Evolutionary conservation across 306 rosid genomes (phyloP), one percentile per base, ranked within the genome.

Genomic region (Sindora glabra): DNA sequence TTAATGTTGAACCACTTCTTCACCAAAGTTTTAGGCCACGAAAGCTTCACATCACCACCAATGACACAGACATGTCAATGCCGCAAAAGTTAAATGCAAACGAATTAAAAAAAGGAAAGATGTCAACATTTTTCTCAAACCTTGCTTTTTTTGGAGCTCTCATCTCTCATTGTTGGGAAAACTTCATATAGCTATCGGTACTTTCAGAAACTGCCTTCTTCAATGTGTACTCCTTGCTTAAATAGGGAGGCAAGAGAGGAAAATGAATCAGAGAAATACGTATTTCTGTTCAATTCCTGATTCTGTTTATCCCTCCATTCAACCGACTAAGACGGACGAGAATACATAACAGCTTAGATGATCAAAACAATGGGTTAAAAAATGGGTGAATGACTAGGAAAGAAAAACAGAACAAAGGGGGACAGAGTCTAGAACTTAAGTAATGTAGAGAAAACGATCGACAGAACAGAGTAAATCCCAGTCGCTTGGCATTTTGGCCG

Each of bases 1-100:
- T 82, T 89, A 68, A 86, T 82, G 33, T 89, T 94, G 84, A 94
- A 85, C 99, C 99, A 94, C 75, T 94, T 94, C 81, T 82, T 94
- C 69, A 94, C 99, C 83, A 94, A 70, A 27, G 90, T 77, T 83
- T 82, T 94, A 30, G 97, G 86, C 99, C 99, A 94, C 48, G 99
- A 89, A 82, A 94, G 84, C 99, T 94, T 82, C 77, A n/a, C n/a
- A n/a, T n/a, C n/a, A n/a, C n/a, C n/a, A 80, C 10, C 18, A 62
- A 75, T 32, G 70, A 60, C n/a, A 72, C 29, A 64, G 24, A 65
- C 46, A 40, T 22, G 65, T 76, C 45, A 83, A 23, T 66, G 77
- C 62, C 64, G 6, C 37, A 65, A 41, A 29, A 65, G 13, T 51
- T 34, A 69, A 57, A 73, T 10, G 69, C 59, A 57, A 37, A 51